Evolutionary conservation across 164 flowering plant genomes (phyloP), one percentile per base, ranked within the genome.

Genomic region (Hamamelis virginiana): DNA sequence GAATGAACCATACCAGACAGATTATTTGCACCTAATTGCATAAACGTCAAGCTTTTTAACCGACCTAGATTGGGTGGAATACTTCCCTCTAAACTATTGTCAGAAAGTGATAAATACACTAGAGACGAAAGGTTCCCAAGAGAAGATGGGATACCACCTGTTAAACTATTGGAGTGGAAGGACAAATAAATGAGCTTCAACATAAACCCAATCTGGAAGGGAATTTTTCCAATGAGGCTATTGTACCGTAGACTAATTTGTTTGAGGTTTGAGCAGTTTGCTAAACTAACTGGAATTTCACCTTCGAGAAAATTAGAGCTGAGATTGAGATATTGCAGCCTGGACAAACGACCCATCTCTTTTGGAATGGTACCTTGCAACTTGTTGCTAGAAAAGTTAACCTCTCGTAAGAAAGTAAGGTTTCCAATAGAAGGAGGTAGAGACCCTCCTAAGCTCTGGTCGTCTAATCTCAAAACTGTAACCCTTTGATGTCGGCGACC

Each of bases 111-210:
- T 1, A 67, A 19, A 0, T 0, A 12, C 1, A 33, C 9, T 1
- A 72, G 27, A 11, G 72, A 64, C 0, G 77, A 62, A 52, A 69
- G 60, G 47, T 74, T 74, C 12, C 78, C 78, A 8, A 75, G 4
- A 18, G 66, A 66, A 23, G 59, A n/a, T 45, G 71, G 64, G 28
- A 75, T 66, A 1, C 1, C 1, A 41, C 78, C 74, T 0, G 63
- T 46, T 0, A 75, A 52, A n/a, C 13, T 38, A 27, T 74, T 74
- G n/a, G n/a, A n/a, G n/a, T n/a, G n/a, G n/a, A n/a, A n/a, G n/a
- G 1, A 19, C 15, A 67, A 51, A 0, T 4, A 0, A 13, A 44
- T 14, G 4, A 67, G 26, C 51, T 66, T 66, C 1, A 27, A 8
- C 16, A 53, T 28, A 26, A 22, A 27, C 10, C 62, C 48, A 8